Conservation (phyloP, 345 rosid genomes). For the Citrus cavaleriei region DNA sequence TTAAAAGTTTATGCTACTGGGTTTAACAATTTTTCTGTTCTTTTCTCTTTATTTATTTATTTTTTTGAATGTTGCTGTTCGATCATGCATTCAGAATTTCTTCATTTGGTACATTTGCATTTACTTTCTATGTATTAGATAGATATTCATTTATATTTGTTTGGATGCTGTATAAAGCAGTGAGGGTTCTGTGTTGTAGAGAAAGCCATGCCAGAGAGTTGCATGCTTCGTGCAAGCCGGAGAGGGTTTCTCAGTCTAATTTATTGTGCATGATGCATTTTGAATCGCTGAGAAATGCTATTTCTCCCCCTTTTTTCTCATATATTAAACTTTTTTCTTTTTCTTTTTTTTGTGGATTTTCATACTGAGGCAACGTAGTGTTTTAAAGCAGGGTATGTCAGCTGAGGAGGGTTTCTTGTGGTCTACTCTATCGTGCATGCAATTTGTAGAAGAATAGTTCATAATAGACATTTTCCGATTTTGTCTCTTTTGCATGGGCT, state of each 20-base stretch:
- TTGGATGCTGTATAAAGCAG: background rate
- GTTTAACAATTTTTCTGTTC: background rate
- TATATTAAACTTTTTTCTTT: background rate
- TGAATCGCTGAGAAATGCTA: background rate
- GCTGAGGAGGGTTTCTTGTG: background rate
- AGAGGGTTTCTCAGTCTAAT: background rate
- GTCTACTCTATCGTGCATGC: background rate
- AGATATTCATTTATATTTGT: background rate
- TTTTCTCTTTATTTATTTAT: too few species aligned
- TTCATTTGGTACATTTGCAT: background rate
- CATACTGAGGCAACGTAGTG: background rate
- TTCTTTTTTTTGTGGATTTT: background rate
- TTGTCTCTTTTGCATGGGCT: background rate
- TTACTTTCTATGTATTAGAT: background rate
- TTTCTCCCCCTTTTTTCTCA: background rate
- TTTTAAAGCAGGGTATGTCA: background rate
- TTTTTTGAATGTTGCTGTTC: background rate
- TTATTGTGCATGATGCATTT: background rate
- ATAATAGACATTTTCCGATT: background rate
- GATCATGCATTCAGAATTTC: background rate
- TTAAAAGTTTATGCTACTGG: background rate
- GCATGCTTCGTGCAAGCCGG: background rate
- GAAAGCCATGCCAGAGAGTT: background rate
- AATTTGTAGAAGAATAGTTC: background rate
- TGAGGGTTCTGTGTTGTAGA: background rate